phyloP scores from a whole-genome alignment of 2,329 filamentous ascomycete genomes.

The Aspergillus floridensis region DNA sequence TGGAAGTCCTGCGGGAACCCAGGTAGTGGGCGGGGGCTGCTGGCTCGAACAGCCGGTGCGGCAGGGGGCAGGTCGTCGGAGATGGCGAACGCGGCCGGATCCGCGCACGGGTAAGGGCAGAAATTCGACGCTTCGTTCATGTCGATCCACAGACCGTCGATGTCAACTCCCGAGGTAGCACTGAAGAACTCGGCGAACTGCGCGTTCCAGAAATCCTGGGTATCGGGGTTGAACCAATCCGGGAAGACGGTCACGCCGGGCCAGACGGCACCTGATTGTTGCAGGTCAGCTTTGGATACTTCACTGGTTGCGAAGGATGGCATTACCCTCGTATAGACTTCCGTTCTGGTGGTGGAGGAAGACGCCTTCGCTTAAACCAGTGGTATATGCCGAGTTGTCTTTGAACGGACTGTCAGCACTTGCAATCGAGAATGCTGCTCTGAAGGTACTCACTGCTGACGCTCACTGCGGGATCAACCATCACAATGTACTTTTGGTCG shows the following conservation, averaged over 20 bases:
- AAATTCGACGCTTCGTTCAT: slow-evolving; percentile 60
- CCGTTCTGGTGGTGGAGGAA: slow-evolving; percentile 57
- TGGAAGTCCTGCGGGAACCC: slow-evolving; percentile 69
- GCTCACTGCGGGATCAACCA: slow-evolving; percentile 64
- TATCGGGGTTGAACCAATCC: slow-evolving; percentile 71
- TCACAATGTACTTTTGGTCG: slow-evolving; percentile 70
- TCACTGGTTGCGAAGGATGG: background rate
- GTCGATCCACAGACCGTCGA: slow-evolving; percentile 77
- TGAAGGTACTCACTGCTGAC: slow-evolving; percentile 27
- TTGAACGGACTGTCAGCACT: slow-evolving; percentile 10
- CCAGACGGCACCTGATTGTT: slow-evolving; percentile 65
- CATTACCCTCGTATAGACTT: slow-evolving; percentile 48
- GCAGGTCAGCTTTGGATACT: background rate
- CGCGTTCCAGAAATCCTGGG: slow-evolving; percentile 66
- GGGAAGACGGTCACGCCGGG: slow-evolving; percentile 70
- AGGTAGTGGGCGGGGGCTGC: slow-evolving; percentile 60
- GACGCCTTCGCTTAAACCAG: slow-evolving; percentile 57
- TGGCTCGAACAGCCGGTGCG: slow-evolving; percentile 61
- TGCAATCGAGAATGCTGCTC: background rate
- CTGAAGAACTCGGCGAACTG: slow-evolving; percentile 67
- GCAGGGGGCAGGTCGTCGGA: slow-evolving; percentile 52
- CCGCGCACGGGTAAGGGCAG: slow-evolving; percentile 56
- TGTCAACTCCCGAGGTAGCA: slow-evolving; percentile 63
- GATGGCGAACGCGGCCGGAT: slow-evolving; percentile 52
- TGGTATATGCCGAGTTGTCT: slow-evolving; percentile 58